phyloP scores from a whole-genome alignment of 768 basidiomycete species.

The Kondoa subrosea region DNA sequence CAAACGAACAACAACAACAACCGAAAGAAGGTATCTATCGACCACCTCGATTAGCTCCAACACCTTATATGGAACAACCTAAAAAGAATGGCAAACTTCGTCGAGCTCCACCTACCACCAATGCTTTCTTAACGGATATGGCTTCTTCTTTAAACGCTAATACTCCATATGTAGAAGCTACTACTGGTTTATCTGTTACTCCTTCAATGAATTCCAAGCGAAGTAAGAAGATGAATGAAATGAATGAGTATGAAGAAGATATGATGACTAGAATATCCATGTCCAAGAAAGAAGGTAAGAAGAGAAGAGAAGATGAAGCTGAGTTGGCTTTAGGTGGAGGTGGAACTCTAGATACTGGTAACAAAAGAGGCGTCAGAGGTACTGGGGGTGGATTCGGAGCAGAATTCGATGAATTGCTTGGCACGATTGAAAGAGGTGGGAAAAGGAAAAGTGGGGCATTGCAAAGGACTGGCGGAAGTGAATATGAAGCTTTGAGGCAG shows the following conservation, averaged over 20 bases:
- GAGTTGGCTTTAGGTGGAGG: slow-evolving; percentile 67
- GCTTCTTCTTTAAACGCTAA: background rate
- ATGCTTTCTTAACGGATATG: background rate
- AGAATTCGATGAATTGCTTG: slow-evolving; percentile 64
- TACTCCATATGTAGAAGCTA: slow-evolving; percentile 32
- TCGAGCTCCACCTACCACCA: slow-evolving; percentile 14
- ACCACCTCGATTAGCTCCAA: slow-evolving; percentile 73
- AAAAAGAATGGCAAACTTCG: slow-evolving; percentile 34
- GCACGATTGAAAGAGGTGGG: slow-evolving; percentile 9
- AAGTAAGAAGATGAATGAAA: slow-evolving; percentile 57
- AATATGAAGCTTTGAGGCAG: background rate
- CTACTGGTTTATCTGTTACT: slow-evolving; percentile 29
- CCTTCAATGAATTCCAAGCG: slow-evolving; percentile 24
- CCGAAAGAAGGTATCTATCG: slow-evolving; percentile 31
- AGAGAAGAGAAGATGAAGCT: slow-evolving; percentile 61
- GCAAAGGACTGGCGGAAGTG: background rate
- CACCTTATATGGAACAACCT: slow-evolving; percentile 53
- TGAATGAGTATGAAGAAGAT: slow-evolving; percentile 82
- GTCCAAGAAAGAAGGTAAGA: slow-evolving; percentile 66
- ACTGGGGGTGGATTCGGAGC: slow-evolving; percentile 58
- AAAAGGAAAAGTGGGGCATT: background rate
- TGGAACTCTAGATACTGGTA: slow-evolving; percentile 29
- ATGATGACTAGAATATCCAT: slow-evolving; percentile 80
- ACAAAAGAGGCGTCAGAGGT: slow-evolving; percentile 31
- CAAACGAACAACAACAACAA: slow-evolving; percentile 27